Percentiles rank a stretch among this genome's conserved stretches.
Conservation (phyloP, 768 basidiomycete species). For the Tulasnella sp. region DNA sequence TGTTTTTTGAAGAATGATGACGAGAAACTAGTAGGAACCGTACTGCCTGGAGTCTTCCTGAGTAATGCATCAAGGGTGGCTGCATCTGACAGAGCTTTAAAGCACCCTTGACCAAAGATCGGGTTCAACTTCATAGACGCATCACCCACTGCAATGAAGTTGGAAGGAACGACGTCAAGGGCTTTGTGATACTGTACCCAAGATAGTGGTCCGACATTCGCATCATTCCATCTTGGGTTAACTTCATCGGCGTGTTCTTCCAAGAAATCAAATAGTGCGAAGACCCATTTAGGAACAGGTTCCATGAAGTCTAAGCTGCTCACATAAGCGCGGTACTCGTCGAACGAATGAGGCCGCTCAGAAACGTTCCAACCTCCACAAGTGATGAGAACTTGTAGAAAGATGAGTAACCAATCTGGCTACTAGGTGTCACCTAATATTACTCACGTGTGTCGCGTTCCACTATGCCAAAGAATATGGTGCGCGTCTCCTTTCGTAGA, state of each 20-base stretch:
- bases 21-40: background rate
- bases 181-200: conserved; percentile 5
- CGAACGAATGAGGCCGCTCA: background rate
- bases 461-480: background rate
- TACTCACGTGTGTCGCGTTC: background rate
- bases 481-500: background rate
- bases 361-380: background rate
- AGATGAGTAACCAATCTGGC: background rate
- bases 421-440: background rate
- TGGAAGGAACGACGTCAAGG: background rate
- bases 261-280: conserved; percentile 2
- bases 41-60: background rate
- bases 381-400: background rate
- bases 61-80: conserved; percentile 4
- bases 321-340: background rate
- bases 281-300: background rate
- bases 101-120: conserved; percentile 6
- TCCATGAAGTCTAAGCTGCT: background rate
- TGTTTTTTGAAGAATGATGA: background rate
- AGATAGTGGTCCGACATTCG: background rate
- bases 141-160: conserved; percentile 8
- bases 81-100: background rate
- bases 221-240: background rate
- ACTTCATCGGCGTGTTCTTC: conserved; percentile 9
- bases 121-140: conserved; percentile 10